Evolutionary conservation across 176 grass and related monocot species (phyloP).

Genomic region (Cocos nucifera): DNA sequence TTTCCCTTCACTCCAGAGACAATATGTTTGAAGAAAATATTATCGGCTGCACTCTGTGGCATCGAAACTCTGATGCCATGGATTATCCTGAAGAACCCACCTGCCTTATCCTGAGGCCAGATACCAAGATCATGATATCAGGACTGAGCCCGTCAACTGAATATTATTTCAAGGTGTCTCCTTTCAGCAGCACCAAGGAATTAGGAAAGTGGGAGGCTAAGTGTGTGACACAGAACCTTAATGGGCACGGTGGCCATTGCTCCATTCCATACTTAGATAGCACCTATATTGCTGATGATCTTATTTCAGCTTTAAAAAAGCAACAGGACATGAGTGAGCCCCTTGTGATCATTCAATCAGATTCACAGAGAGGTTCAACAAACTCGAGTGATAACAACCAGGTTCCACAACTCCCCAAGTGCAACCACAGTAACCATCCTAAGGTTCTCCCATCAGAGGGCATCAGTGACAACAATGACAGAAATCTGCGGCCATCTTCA

Average conservation of each 20-base stretch:
- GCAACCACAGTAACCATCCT: constrained; percentile 33
- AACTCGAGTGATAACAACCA: constrained; percentile 63
- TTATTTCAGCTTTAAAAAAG: constrained; percentile 25
- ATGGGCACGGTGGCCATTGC: constrained; percentile 37
- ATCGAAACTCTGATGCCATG: constrained; percentile 32
- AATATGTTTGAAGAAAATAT: constrained; percentile 38
- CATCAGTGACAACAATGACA: constrained; percentile 44
- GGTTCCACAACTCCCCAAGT: constrained; percentile 1
- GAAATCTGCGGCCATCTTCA: constrained; percentile 35
- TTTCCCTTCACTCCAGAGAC: constrained; percentile 43
- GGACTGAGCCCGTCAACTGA: constrained; percentile 62
- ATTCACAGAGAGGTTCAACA: constrained; percentile 72
- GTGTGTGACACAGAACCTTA: constrained; percentile 50
- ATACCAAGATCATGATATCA: constrained; percentile 48
- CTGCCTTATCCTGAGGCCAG: constrained; percentile 48
- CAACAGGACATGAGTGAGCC: constrained; percentile 30
- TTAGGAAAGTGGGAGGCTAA: constrained; percentile 46
- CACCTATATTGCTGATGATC: constrained; percentile 30
- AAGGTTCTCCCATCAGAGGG: constrained; percentile 39
- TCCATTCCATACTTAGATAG: constrained; percentile 52
- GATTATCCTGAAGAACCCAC: constrained; percentile 56
- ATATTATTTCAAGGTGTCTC: constrained; percentile 57
- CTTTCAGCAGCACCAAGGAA: constrained; percentile 45
- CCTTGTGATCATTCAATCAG: constrained; percentile 35
- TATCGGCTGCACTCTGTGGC: constrained; percentile 64